Base-by-base conservation (phyloP, 257 asterid genomes). In the Voacanga thouarsii region DNA sequence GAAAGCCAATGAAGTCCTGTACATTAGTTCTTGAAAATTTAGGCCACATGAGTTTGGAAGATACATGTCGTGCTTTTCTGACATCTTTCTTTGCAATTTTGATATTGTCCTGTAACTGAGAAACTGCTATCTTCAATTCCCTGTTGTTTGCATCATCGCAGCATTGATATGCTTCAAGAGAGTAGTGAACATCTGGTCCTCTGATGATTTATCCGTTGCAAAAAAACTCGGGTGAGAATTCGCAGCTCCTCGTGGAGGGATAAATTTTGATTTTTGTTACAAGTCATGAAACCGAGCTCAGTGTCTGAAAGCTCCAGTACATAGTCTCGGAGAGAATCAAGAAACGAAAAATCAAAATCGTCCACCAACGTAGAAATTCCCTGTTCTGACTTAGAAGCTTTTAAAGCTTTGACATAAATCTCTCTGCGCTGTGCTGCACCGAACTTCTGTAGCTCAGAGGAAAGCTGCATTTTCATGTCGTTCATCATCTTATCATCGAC, bases 341-440 rank as follows among this genome's bases (percentile, higher is more conserved):
- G 50, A 63, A 72, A 59, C 0, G 6, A 53, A 5, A 45, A 8
- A 30, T 23, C 28, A 45, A 1, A 63, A 9, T 44, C 39, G 71
- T 26, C 53, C 21, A 33, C 26, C 5, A 19, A 7, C 16, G 53
- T 11, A 71, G 12, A 7, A 37, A 49, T 18, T 7, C 33, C 15
- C 55, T 30, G 44, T 45, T 37, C 37, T 59, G 73, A 78, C 4
- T 71, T 50, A 7, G 61, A 71, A 33, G 49, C 72, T 16, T 78
- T 23, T 8, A 15, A 78, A 33, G 55, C 60, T 30, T 57, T 24
- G 23, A 71, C n/a, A 30, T 4, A 7, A 15, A 30, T 71, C 72
- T 71, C 77, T 37, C 49, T 44, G 8, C n/a, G 49, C 71, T 47
- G 49, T 19, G 63, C 26, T 18, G 26, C 18, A 51, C 57, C 15